These are phyloP conservation scores for Ophiognomonia clavigignenti-juglandacearum DNA, from an alignment of 2,329 filamentous ascomycete species.

Conservation along the genomic window DNA sequence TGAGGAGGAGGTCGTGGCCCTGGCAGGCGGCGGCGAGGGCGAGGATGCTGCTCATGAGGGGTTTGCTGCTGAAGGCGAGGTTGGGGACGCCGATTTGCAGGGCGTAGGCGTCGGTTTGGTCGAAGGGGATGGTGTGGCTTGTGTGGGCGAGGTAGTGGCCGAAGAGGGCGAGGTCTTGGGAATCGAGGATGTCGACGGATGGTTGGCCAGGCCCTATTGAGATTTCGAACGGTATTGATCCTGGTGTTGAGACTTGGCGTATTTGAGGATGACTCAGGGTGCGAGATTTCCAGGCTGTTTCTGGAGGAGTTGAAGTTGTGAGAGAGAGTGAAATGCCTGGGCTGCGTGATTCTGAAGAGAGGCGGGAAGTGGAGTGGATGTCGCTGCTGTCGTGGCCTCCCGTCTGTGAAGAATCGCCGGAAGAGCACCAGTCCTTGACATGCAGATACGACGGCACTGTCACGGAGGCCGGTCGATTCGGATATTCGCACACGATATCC, in stretches of 20 bases:
- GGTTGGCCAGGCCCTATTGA: background rate
- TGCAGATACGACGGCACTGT: background rate
- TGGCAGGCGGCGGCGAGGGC: conserved; percentile 36
- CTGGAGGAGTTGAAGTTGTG: too few species aligned
- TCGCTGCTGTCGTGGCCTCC: too few species aligned
- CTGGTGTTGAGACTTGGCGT: background rate
- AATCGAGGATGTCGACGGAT: background rate
- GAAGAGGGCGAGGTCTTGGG: conserved; percentile 31
- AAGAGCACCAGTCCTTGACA: background rate
- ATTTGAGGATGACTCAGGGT: too few species aligned
- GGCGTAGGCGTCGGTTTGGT: conserved; percentile 33
- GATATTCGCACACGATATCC: conserved; percentile 43
- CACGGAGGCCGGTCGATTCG: conserved; percentile 16
- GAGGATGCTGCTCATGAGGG: conserved; percentile 37
- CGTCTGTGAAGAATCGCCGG: background rate
- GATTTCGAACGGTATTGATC: background rate
- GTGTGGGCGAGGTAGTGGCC: conserved; percentile 38
- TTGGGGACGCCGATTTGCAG: conserved; percentile 37
- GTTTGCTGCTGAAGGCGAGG: conserved; percentile 32
- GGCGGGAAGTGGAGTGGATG: too few species aligned
- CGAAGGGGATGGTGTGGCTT: conserved; percentile 30
- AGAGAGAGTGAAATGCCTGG: too few species aligned
- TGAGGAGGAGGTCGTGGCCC: conserved; percentile 27
- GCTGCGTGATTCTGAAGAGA: too few species aligned
- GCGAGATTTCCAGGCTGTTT: too few species aligned